Percentiles rank a stretch among this genome's conserved stretches.
phyloP scores from a whole-genome alignment of 345 rosid species.

The Arabidopsis arenosa region DNA sequence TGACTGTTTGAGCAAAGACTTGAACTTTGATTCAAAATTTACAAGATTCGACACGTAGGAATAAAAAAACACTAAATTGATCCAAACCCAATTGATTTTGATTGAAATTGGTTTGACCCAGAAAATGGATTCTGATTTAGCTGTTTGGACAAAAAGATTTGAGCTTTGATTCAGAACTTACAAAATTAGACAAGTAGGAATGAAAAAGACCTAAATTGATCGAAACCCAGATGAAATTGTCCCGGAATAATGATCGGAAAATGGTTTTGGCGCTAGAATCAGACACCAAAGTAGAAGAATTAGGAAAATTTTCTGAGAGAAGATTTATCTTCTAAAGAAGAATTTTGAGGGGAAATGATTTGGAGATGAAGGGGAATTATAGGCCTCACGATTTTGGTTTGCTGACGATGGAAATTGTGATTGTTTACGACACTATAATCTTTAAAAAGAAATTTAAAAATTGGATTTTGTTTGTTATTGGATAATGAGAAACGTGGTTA shows the following conservation, averaged over 20 bases:
- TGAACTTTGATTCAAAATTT: not conserved
- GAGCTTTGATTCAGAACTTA: too few species aligned
- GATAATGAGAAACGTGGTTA: conserved; percentile 21
- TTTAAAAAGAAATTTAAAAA: not conserved
- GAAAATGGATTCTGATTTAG: not conserved
- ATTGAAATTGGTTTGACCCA: conserved; percentile 1
- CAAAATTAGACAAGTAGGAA: too few species aligned
- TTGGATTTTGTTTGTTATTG: conserved; percentile 13
- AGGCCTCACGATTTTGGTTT: conserved; percentile 32
- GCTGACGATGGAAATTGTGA: conserved; percentile 27
- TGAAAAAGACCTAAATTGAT: too few species aligned
- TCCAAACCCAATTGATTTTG: conserved; percentile 12
- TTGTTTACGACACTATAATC: conserved; percentile 28
- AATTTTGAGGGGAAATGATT: not conserved
- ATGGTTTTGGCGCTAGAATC: not conserved
- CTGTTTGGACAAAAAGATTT: too few species aligned
- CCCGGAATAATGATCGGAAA: too few species aligned
- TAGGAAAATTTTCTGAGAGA: not conserved
- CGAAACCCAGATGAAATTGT: conserved; percentile 11
- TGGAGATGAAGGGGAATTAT: conserved; percentile 21
- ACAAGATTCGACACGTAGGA: not conserved
- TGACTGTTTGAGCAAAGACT: not conserved
- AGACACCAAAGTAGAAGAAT: not conserved
- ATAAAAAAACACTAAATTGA: conserved; percentile 29
- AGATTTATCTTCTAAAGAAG: not conserved